Evolutionary conservation across 2,329 filamentous ascomycete genomes (phyloP).

Genomic region (Colletotrichum limetticola): DNA sequence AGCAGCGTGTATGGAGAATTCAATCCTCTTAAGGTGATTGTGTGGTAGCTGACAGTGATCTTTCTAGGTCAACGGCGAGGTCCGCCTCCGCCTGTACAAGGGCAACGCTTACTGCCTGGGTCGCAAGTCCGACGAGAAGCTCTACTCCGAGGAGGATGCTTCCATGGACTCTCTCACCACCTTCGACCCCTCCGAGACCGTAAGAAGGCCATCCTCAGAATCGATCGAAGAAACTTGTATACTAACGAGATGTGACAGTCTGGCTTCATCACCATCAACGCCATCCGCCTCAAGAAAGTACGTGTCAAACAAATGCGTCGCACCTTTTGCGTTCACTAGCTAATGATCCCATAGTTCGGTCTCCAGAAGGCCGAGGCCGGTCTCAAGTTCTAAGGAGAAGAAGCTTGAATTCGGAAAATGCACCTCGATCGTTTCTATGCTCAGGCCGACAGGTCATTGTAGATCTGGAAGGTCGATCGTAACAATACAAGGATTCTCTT

Average conservation of each 20-base stretch:
- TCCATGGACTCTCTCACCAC: constrained; percentile 61
- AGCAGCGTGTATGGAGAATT: constrained; percentile 5
- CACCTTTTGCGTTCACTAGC: background rate
- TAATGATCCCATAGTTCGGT: constrained; percentile 50
- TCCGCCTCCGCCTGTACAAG: constrained; percentile 48
- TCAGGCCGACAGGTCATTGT: background rate
- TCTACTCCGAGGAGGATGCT: constrained; percentile 61
- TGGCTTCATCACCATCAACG: constrained; percentile 75
- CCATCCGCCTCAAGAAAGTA: constrained; percentile 68
- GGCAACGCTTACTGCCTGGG: constrained; percentile 57
- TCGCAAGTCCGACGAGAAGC: constrained; percentile 58
- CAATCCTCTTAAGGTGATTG: background rate
- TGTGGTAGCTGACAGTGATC: background rate
- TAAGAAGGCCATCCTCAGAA: background rate
- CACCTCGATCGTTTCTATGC: background rate
- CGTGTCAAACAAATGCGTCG: background rate
- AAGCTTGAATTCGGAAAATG: background rate
- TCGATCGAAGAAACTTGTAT: background rate
- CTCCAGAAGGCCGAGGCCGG: constrained; percentile 51
- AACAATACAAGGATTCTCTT: background rate
- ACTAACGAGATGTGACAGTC: background rate
- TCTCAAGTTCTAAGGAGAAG: constrained; percentile 18
- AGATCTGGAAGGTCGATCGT: background rate
- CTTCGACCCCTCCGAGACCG: constrained; percentile 54
- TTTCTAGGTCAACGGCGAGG: constrained; percentile 38